These are phyloP conservation scores for Saccharomycopsis hybrid DNA, from an alignment of 1,139 yeast genomes.

Conservation along the genomic window DNA sequence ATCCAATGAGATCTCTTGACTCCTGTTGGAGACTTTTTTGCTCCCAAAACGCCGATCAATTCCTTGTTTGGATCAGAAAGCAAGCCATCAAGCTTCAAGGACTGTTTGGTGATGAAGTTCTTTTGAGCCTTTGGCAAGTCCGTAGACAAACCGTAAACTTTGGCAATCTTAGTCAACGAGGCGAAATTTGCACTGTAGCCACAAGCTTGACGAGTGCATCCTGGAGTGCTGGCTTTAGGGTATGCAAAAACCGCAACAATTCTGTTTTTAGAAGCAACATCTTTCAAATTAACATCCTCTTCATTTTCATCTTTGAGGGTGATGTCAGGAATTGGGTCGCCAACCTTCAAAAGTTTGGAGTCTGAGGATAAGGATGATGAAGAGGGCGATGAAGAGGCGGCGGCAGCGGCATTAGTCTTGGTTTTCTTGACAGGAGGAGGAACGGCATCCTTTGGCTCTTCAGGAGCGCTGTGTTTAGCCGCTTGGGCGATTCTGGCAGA, in stretches of 20 bases:
- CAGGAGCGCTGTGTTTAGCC: constrained; percentile 4
- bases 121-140: constrained; percentile 73
- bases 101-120: constrained; percentile 65
- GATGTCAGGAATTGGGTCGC: constrained; percentile 66
- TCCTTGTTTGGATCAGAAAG: constrained; percentile 69
- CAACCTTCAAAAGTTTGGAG: constrained; percentile 39
- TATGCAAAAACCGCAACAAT: constrained; percentile 68
- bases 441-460: constrained; percentile 4
- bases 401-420: background rate
- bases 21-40: constrained; percentile 64
- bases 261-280: constrained; percentile 42
- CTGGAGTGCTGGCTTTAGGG: constrained; percentile 93
- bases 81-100: constrained; percentile 57
- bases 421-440: constrained; percentile 8
- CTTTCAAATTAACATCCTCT: constrained; percentile 45
- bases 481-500: constrained; percentile 15
- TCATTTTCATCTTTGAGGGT: constrained; percentile 62
- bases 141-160: constrained; percentile 64
- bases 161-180: constrained; percentile 45
- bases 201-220: constrained; percentile 89
- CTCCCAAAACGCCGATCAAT: constrained; percentile 72
- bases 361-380: too few relatives aligned
- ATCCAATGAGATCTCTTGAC: constrained; percentile 87
- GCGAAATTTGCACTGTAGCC: constrained; percentile 71
- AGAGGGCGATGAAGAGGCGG: background rate